phyloP scores from a whole-genome alignment of 2,329 filamentous ascomycete species.

The Penicillium rolfsii region DNA sequence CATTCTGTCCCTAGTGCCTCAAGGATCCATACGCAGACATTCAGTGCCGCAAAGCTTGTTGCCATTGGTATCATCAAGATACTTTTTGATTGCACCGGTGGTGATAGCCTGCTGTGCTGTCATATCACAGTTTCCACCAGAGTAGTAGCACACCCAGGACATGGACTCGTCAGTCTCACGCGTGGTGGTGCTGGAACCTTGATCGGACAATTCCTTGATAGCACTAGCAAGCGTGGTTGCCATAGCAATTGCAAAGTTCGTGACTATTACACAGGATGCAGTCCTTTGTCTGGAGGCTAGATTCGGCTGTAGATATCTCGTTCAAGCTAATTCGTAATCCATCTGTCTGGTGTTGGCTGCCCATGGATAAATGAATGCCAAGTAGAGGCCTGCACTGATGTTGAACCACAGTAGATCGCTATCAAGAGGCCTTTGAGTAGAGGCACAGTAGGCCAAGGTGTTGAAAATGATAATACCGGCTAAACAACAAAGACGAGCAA shows the following conservation, averaged over 20 bases:
- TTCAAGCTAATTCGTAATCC: constrained; percentile 1
- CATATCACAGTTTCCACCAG: constrained; percentile 14
- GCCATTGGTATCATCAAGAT: constrained; percentile 1
- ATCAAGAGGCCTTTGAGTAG: constrained; percentile 2
- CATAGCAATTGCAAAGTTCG: neutral
- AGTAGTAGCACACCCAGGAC: constrained; percentile 7
- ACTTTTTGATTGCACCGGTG: constrained; percentile 9
- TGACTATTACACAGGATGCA: neutral
- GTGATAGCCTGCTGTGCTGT: constrained; percentile 11
- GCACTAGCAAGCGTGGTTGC: neutral
- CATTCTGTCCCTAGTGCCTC: constrained; percentile 11
- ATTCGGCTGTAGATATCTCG: neutral
- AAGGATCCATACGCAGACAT: constrained; percentile 9
- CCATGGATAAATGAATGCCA: constrained; percentile 8
- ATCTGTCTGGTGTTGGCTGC: neutral
- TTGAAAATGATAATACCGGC: neutral
- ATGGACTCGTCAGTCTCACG: constrained; percentile 5
- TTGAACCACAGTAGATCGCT: constrained; percentile 4
- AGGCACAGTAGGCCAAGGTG: neutral
- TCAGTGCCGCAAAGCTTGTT: constrained; percentile 12
- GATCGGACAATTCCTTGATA: constrained; percentile 1
- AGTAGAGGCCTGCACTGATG: constrained; percentile 1
- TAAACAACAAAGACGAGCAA: constrained; percentile 1
- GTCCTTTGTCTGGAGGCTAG: neutral
- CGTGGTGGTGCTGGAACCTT: constrained; percentile 3